Evolutionary conservation across 1,284 basidiomycete species (phyloP).

Genomic region (Puccinia novopanici): DNA sequence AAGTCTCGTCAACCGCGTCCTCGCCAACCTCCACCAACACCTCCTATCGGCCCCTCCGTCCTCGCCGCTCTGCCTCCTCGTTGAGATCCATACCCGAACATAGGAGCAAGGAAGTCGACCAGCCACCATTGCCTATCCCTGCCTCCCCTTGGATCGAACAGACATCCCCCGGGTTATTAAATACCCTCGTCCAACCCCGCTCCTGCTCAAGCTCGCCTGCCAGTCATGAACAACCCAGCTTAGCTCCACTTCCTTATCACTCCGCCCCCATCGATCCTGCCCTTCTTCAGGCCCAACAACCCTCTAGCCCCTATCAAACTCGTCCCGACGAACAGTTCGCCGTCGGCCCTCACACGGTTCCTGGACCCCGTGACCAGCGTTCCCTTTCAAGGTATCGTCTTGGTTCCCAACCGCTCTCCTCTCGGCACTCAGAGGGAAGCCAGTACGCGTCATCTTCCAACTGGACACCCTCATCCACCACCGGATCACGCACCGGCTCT

Average conservation of each 20-base stretch:
- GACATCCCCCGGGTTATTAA: constrained; percentile 13
- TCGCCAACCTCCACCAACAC: neutral
- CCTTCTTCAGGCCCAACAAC: neutral
- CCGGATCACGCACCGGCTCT: constrained; percentile 33
- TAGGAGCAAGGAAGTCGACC: constrained; percentile 36
- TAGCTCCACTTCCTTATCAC: neutral
- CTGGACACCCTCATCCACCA: constrained; percentile 42
- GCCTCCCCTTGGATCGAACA: constrained; percentile 45
- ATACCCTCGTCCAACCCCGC: neutral
- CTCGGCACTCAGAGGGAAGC: constrained; percentile 45
- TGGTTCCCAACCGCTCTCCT: constrained; percentile 35
- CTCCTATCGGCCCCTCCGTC: constrained; percentile 15
- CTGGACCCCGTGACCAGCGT: constrained; percentile 32
- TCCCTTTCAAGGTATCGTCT: constrained; percentile 32
- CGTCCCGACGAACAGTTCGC: constrained; percentile 23
- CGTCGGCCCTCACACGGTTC: constrained; percentile 13
- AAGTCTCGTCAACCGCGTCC: neutral
- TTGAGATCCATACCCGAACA: constrained; percentile 45
- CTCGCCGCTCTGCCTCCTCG: constrained; percentile 42
- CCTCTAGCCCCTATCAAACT: constrained; percentile 7
- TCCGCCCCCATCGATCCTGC: constrained; percentile 2
- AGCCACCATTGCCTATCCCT: constrained; percentile 42
- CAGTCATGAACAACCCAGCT: neutral
- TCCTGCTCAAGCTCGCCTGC: constrained; percentile 7
- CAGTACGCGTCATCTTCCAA: constrained; percentile 49